Evolutionary conservation across 1,284 basidiomycete genomes (phyloP).

Genomic region (Cryptococcus deneoformans): DNA sequence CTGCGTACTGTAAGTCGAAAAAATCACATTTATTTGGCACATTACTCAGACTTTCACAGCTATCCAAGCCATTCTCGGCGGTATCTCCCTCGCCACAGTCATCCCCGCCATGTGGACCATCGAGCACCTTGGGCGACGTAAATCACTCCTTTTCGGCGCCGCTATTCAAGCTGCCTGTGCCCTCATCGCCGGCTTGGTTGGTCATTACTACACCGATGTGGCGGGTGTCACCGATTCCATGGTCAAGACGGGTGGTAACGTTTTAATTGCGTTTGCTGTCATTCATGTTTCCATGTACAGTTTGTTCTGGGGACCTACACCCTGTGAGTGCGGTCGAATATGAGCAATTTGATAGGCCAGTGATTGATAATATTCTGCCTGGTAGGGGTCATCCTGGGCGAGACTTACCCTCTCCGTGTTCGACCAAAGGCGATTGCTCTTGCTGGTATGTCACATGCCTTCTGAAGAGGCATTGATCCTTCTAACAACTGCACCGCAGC

Average conservation of each 20-base stretch:
- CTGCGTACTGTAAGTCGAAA: constrained; percentile 53
- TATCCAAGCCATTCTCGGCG: constrained; percentile 27
- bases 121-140: constrained; percentile 40
- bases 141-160: constrained; percentile 61
- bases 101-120: constrained; percentile 44
- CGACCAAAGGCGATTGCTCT: constrained; percentile 71
- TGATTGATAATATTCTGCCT: background rate
- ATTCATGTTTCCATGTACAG: constrained; percentile 70
- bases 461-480: background rate
- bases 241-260: constrained; percentile 58
- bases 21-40: background rate
- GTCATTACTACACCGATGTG: constrained; percentile 61
- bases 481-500: background rate
- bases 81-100: constrained; percentile 31
- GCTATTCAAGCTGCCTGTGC: constrained; percentile 55
- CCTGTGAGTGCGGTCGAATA: constrained; percentile 45
- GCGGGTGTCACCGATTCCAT: constrained; percentile 44
- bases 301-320: constrained; percentile 64
- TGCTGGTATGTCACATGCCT: constrained; percentile 50
- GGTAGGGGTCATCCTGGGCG: constrained; percentile 57
- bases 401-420: constrained; percentile 69
- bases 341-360: background rate
- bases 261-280: constrained; percentile 67
- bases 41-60: background rate
- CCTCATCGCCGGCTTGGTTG: constrained; percentile 60